These are phyloP conservation scores for Dichotomopilus funicola DNA, from an alignment of 2,329 filamentous ascomycete genomes.

Conservation along the genomic window DNA sequence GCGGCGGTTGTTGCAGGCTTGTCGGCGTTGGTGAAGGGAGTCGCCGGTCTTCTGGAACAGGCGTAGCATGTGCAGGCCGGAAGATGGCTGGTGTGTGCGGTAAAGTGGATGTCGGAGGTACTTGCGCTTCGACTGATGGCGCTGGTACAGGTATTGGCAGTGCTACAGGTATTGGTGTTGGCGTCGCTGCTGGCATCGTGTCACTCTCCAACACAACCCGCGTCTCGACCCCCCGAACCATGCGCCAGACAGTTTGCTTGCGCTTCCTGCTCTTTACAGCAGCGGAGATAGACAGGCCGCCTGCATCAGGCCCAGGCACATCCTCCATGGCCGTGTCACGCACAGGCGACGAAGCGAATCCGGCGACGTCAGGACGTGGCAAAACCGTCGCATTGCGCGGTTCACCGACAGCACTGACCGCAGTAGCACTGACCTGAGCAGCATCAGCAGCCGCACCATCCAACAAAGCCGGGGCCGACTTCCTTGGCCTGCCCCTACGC, in stretches of 20 bases:
- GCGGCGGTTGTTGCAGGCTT: background rate
- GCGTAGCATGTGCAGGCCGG: background rate
- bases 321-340: background rate
- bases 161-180: too few relatives aligned
- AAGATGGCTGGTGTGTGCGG: slow-evolving; percentile 5
- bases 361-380: too few relatives aligned
- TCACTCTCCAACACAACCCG: slow-evolving; percentile 14
- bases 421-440: too few relatives aligned
- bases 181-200: too few relatives aligned
- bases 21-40: slow-evolving; percentile 9
- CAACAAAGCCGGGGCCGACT: slow-evolving; percentile 21
- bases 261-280: slow-evolving; percentile 45
- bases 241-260: slow-evolving; percentile 37
- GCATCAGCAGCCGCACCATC: background rate
- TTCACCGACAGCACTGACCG: too few relatives aligned
- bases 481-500: slow-evolving; percentile 16
- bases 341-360: too few relatives aligned
- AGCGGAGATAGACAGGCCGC: slow-evolving; percentile 39
- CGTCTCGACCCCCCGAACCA: slow-evolving; percentile 34
- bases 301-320: background rate
- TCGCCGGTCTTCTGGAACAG: background rate
- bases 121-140: background rate
- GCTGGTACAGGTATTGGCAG: too few relatives aligned
- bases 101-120: background rate
- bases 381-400: too few relatives aligned